These are phyloP conservation scores for Puccinia brachypodii DNA, from an alignment of 1,284 basidiomycete species.

Conservation along the genomic window DNA sequence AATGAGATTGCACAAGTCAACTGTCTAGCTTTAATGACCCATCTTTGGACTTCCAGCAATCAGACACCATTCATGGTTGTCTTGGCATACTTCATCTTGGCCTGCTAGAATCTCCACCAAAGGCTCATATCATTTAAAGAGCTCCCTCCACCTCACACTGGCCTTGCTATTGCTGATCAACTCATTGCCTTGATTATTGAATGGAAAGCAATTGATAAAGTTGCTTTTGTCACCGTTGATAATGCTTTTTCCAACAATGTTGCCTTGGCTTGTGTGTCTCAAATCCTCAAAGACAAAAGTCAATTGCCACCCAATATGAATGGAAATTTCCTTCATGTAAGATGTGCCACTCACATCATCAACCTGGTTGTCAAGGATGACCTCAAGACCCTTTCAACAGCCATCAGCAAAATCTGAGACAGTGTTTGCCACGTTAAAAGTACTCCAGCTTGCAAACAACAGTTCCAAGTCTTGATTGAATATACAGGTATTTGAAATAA, in stretches of 20 bases:
- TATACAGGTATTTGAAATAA: neutral
- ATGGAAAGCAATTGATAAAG: neutral
- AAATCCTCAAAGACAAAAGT: neutral
- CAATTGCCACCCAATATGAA: neutral
- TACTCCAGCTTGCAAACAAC: neutral
- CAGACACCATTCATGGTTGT: neutral
- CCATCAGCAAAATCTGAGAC: neutral
- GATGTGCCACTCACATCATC: neutral
- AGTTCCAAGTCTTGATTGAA: neutral
- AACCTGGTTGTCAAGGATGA: neutral
- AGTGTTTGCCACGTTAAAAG: neutral
- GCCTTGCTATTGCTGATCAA: neutral
- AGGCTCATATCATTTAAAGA: neutral
- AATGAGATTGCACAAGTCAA: neutral
- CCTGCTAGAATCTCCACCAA: neutral
- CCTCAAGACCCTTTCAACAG: neutral
- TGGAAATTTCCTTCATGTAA: neutral
- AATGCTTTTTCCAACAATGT: neutral
- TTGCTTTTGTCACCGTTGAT: neutral
- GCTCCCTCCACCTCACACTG: neutral
- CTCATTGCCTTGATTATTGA: neutral
- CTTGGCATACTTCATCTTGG: neutral
- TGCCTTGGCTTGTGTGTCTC: neutral
- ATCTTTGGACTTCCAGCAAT: neutral
- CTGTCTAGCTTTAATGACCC: neutral